phyloP scores from a whole-genome alignment of 2,329 filamentous ascomycete genomes.

The Microcyclospora tardicrescens region DNA sequence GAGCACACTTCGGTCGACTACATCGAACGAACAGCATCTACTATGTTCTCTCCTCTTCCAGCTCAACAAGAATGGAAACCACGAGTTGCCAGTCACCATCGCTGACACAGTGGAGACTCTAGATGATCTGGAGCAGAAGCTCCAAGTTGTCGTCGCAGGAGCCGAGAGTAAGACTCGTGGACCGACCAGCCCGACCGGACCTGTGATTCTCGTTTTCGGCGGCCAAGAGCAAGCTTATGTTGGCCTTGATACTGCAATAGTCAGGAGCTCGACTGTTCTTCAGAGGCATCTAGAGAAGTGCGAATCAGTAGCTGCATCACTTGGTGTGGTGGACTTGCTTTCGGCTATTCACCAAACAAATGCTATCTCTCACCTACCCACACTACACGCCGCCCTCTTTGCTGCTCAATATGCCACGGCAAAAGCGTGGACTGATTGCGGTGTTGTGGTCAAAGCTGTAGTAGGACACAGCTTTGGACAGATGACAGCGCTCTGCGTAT shows the following conservation, averaged over 20 bases:
- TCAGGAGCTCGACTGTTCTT: background rate
- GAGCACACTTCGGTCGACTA: background rate
- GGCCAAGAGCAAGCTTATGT: background rate
- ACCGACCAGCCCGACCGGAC: background rate
- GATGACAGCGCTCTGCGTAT: background rate
- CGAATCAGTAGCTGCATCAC: background rate
- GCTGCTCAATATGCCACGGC: background rate
- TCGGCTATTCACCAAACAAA: background rate
- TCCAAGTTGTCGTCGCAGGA: background rate
- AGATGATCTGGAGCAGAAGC: background rate
- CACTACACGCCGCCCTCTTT: background rate
- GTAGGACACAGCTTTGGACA: conserved; percentile 1
- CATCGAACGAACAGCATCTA: background rate
- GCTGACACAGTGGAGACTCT: background rate
- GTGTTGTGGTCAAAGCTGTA: background rate
- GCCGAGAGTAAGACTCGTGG: too few relatives aligned
- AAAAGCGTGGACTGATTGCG: background rate
- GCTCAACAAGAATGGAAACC: too few relatives aligned
- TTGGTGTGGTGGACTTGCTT: background rate
- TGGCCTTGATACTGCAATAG: background rate
- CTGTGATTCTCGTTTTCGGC: background rate
- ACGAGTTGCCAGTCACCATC: background rate
- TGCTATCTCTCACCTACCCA: background rate
- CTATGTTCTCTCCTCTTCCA: too few relatives aligned
- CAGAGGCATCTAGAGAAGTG: background rate